Evolutionary conservation across 108 stramenopile species (phyloP).

Genomic region (Chaetoceros tenuissimus): DNA sequence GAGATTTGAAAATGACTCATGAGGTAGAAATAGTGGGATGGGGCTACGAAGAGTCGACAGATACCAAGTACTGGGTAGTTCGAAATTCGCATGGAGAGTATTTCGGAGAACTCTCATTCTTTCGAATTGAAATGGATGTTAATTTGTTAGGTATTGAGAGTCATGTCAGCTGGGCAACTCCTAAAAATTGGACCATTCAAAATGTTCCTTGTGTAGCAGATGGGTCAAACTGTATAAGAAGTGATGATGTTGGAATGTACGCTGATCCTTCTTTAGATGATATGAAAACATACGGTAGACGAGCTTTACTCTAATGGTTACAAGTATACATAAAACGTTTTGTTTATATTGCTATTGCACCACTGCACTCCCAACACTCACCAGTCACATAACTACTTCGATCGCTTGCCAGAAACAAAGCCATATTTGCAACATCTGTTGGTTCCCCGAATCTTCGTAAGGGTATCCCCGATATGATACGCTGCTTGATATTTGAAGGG

Average conservation of each 20-base stretch:
- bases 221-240: conserved; percentile 61
- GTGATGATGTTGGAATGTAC: no score
- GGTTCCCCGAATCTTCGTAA: conserved; percentile 45
- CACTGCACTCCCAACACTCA: conserved; percentile 51
- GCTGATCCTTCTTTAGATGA: no score
- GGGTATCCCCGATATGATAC: conserved; percentile 25
- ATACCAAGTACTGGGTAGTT: conserved; percentile 56
- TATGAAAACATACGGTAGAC: no score
- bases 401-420: conserved; percentile 44
- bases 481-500: conserved; percentile 36
- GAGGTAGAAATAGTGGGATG: conserved; percentile 85
- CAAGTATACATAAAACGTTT: no score
- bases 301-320: no score
- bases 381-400: conserved; percentile 70
- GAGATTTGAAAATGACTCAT: conserved; percentile 39
- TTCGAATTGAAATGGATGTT: conserved; percentile 30
- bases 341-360: conserved; percentile 58
- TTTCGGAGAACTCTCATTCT: conserved; percentile 43
- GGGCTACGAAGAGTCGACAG: conserved; percentile 35
- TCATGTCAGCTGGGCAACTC: conserved; percentile 44
- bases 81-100: conserved; percentile 63
- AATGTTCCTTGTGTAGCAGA: conserved; percentile 72
- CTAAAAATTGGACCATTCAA: conserved; percentile 29
- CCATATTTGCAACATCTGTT: conserved; percentile 55
- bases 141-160: conserved; percentile 43